Evolutionary conservation across 305 asterid genomes (phyloP), one percentile per base, ranked within the genome.

Genomic region (Fraxinus floribunda): DNA sequence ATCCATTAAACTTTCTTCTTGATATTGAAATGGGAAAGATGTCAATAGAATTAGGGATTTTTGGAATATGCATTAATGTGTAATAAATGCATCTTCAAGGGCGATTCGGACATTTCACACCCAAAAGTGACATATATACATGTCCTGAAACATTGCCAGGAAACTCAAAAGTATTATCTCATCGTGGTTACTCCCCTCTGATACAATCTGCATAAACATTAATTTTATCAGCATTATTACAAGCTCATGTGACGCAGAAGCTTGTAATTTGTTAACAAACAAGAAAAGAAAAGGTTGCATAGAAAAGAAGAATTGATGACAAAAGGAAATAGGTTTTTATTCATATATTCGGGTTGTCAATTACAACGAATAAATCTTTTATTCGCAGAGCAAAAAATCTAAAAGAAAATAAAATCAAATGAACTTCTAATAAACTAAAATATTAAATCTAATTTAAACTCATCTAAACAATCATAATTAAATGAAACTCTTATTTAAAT

Each of bases 91-190:
- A 39, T 39, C 46, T 39, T 9, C 46, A 39, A 39, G 46, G 46
- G 46, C 3, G 13, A 39, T 39, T 39, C 46, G 3, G 46, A 9
- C 46, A 39, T 39, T 39, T 39, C 46, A 39, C 46, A 39, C 11
- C 11, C 46, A 39, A 8, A 39, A 8, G 46, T 7, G 46, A 39
- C 2, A 35, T 88, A 89, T 62, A 88, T 75, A 71, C 89, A 86
- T 39, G 92, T 89, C 92, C 93, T 0, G 92, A 78, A 29, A 80
- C 84, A 77, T 90, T 88, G 2, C 93, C 91, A 2, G 86, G 84
- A 79, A 90, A 86, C 77, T 90, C 93, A 22, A 89, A 87, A 44
- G 49, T 75, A 89, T 92, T 29, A 90, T 83, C 80, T 90, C 91
- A 15, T 90, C 91, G 16, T 86, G 91, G 66, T 86, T 81, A 11